phyloP scores from a whole-genome alignment of 441 rosid genomes.

The Gossypium davidsonii region DNA sequence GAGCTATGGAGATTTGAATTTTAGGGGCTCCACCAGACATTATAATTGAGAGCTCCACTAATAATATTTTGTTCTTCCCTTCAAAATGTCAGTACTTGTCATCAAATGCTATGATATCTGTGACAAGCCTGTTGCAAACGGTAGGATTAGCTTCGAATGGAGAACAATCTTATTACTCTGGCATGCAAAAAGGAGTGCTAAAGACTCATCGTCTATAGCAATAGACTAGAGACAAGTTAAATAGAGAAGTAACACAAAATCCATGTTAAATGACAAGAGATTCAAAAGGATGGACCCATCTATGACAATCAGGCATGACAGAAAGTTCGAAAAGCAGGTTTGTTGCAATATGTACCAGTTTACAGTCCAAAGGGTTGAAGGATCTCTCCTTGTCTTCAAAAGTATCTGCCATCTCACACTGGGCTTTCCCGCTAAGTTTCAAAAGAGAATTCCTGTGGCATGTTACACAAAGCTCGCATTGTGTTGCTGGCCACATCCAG shows the following conservation, averaged over 20 bases:
- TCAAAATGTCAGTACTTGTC: too few species aligned
- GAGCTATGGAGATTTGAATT: not conserved
- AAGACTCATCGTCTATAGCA: not conserved
- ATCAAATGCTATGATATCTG: not conserved
- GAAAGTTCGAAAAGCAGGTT: not conserved
- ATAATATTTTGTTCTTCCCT: too few species aligned
- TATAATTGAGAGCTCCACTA: not conserved
- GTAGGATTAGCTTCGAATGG: slow-evolving; percentile 6
- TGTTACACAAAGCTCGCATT: slow-evolving; percentile 25
- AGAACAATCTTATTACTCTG: not conserved
- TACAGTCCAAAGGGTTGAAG: not conserved
- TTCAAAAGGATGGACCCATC: not conserved
- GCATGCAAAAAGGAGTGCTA: not conserved
- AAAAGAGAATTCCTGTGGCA: not conserved
- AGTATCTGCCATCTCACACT: not conserved
- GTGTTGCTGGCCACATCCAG: slow-evolving; percentile 62
- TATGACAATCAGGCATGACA: not conserved
- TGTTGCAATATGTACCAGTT: not conserved
- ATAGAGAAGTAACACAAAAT: not conserved
- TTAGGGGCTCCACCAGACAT: slow-evolving; percentile 9
- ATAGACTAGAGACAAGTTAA: not conserved
- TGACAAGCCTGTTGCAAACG: slow-evolving; percentile 12
- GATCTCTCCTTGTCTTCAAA: not conserved
- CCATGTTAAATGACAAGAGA: not conserved
- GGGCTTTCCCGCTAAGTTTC: not conserved